phyloP scores from a whole-genome alignment of 768 basidiomycete species.

The Symmetrospora coprosmae region DNA sequence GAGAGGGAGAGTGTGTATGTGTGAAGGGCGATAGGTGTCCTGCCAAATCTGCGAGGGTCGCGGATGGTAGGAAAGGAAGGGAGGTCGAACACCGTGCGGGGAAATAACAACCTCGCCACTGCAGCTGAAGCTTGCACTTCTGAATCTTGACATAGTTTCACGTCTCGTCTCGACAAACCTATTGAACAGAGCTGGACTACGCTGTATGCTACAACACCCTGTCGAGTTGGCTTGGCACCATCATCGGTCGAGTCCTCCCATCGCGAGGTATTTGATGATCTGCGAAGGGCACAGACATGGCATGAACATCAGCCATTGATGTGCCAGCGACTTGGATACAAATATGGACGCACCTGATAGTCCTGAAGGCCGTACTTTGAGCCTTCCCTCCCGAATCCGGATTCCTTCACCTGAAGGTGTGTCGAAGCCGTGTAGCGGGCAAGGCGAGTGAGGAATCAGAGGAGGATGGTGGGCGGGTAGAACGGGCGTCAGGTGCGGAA shows the following conservation, averaged over 20 bases:
- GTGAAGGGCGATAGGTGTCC: too few relatives aligned
- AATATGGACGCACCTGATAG: neutral
- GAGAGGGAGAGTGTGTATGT: too few relatives aligned
- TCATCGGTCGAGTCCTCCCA: constrained; percentile 12
- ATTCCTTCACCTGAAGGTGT: constrained; percentile 2
- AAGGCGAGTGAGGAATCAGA: neutral
- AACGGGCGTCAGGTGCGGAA: too few relatives aligned
- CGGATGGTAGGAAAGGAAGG: too few relatives aligned
- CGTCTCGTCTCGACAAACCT: too few relatives aligned
- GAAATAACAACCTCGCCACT: too few relatives aligned
- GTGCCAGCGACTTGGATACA: neutral
- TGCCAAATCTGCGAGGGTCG: too few relatives aligned
- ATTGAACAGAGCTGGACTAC: too few relatives aligned
- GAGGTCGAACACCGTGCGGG: too few relatives aligned
- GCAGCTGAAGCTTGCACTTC: too few relatives aligned
- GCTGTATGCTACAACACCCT: neutral
- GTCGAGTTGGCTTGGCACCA: neutral
- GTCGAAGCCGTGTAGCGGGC: neutral
- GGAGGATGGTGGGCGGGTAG: too few relatives aligned
- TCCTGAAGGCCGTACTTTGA: neutral
- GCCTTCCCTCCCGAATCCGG: constrained; percentile 15
- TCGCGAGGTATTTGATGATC: constrained; percentile 16
- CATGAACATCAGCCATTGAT: neutral
- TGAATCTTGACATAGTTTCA: too few relatives aligned
- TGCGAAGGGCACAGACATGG: neutral